Base-by-base conservation (phyloP, 495 filamentous ascomycete species). In the Penicillium pancosmium region DNA sequence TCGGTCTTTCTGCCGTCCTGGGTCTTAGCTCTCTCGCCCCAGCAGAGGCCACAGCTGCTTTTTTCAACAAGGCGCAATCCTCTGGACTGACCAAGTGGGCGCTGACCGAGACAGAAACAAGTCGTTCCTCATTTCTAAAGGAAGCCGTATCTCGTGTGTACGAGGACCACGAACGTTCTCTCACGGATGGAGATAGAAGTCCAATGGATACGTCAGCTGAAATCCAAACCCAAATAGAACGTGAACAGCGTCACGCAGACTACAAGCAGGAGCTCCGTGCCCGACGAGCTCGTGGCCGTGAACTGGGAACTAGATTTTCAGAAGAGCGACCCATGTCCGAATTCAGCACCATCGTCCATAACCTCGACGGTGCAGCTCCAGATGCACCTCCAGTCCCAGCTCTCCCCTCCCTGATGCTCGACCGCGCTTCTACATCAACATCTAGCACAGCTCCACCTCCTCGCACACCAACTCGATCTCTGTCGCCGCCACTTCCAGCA, bases 141-240 rank as follows among this genome's bases (percentile, higher is more conserved):
- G 84, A 88, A 69, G 84, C 85, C 1, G 74, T 88, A 16, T 75
- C 79, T 3, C 81, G 80, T 34, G 78, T 84, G 33, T 89, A 88
- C 66, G 79, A 84, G 55, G 78, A 81, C 34, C 73, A 74, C 31
- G 72, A 82, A 43, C 72, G 72, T 8, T 56, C 58, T 19, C 35
- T 62, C 5, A 16, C 43, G 16, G 59, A 51, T 15, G 52, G 56
- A 27, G 57, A 59, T 25, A 43, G 35, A 62, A 47, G 57, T 55
- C 38, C 56, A 40, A 12, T 57, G 44, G 40, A 59, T 18, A 23
- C 62, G 34, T 12, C 66, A 49, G 38, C 47, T 44, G 62, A 56
- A 27, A 38, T 63, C 2, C 52, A 66, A n/a, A 64, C 76, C 31
- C 69, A 64, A 12, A 72, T 77, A 48, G 77, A 77, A 3, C 67